Evolutionary conservation across 1,284 basidiomycete genomes (phyloP).

Genomic region (Cryptococcus sp.): DNA sequence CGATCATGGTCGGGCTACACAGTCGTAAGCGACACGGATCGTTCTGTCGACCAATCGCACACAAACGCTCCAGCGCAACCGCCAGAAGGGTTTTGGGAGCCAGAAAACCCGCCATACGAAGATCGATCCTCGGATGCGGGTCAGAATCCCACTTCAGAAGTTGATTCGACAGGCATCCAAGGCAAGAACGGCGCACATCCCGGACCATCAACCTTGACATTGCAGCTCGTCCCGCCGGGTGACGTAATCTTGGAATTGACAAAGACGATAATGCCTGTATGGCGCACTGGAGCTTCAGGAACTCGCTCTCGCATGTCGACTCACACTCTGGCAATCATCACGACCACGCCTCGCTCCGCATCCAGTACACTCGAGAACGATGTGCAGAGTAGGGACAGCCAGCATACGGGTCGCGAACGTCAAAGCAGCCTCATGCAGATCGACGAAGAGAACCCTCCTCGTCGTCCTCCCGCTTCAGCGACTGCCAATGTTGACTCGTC

Average conservation of each 20-base stretch:
- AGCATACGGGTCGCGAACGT: too few relatives aligned
- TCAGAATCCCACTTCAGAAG: not conserved
- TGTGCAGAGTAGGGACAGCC: too few relatives aligned
- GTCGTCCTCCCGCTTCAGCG: not conserved
- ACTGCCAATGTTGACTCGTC: too few relatives aligned
- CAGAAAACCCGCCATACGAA: slow-evolving; percentile 29
- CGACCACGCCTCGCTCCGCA: slow-evolving; percentile 30
- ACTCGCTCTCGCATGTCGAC: slow-evolving; percentile 17
- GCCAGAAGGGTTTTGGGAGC: slow-evolving; percentile 31
- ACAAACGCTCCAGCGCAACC: not conserved
- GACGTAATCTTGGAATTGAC: slow-evolving; percentile 34
- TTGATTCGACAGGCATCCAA: slow-evolving; percentile 20
- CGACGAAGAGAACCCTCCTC: too few relatives aligned
- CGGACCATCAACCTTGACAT: slow-evolving; percentile 16
- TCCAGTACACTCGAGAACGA: too few relatives aligned
- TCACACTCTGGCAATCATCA: slow-evolving; percentile 39
- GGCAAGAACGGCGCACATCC: slow-evolving; percentile 12
- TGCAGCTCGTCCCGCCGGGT: slow-evolving; percentile 32
- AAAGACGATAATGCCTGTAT: slow-evolving; percentile 36
- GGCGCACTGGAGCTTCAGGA: slow-evolving; percentile 7
- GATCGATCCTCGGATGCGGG: slow-evolving; percentile 5
- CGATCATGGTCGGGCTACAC: too few relatives aligned
- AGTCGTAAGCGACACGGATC: not conserved
- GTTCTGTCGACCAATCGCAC: slow-evolving; percentile 1
- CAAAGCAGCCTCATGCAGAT: too few relatives aligned